Evolutionary conservation across 2,329 filamentous ascomycete genomes (phyloP), one percentile per base, ranked within the genome.

Genomic region (Neonectria punicea): DNA sequence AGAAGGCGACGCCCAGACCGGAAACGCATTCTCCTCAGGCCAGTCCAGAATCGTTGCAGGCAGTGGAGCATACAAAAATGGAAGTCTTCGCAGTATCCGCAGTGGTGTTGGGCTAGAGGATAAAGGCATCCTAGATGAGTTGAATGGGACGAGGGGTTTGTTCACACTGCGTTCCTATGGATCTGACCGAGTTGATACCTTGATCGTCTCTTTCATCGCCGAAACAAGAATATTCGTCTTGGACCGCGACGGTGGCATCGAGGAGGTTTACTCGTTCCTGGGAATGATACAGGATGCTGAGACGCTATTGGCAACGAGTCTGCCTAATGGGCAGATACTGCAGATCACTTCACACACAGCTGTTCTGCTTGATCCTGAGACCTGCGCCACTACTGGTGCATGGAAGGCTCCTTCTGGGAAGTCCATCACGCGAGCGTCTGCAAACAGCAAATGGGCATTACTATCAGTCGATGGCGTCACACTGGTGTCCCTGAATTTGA

Each of bases 91-190:
- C 65, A 97, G 93, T 75, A 93, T 99, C 22, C 88, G 96, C 59
- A 98, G 95, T 76, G 97, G 96, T 54, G 94, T 99, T 55, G 94
- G 94, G 1, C 86, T 98, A 56, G 93, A 98, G 76, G 93, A 98
- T 61, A 81, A 94, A 16, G 95, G 94, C 20, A 86, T 95, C 5
- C 82, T 98, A 9, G 92, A 90, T 39, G 92, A 97, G 50, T 89
- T 98, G 80, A 85, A 89, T 34, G 87, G 90, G 75, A 89, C 93
- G 46, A 89, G 89, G 59, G 89, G 90, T 28, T 80, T 97, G 2
- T 97, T 94, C 82, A 85, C 90, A 4, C 77, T 97, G 14, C 83
- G 81, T 69, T 86, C 86, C 63, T 73, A 83, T 58, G 79, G 80
- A 0, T 80, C 82, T 41, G 77, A 77, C 16, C 84, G 83, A 65